Base-by-base conservation (phyloP, 192 early-diverging fungal genomes). In the Jimgerdemannia lactiflua region DNA sequence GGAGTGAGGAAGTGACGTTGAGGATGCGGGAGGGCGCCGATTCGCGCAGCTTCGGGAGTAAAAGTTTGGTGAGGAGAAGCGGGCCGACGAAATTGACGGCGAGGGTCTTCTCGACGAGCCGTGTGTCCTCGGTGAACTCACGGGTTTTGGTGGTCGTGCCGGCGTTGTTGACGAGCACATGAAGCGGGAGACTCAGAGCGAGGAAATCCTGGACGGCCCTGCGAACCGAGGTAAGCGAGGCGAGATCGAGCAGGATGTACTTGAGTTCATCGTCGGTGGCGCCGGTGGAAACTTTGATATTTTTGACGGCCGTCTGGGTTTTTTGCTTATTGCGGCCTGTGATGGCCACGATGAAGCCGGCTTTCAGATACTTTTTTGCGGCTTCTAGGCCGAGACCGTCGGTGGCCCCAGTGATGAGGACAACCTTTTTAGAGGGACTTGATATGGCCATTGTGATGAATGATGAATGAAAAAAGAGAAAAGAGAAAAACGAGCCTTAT, bases 31-130 rank as follows among this genome's bases (percentile, higher is more conserved):
- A 43, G 29, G 65, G 65, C 29, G 40, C 64, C n/a, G 4, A 19
- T 42, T 71, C 71, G n/a, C 14, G 41, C 72, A 74, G 65, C 49
- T 18, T 74, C 40, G 72, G 72, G 11, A 74, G 6, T 6, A 74
- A 42, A 20, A 74, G 17, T 42, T 74, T 63, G 20, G 72, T 74
- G 42, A 74, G 67, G 3, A 74, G 72, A 0, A 74, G 54, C 14
- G 72, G 72, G 3, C 72, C 72, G 4, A 74, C 72, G 59, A 74
- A 65, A 42, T 74, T 74, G 19, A 74, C n/a, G 65, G 67, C 67
- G 10, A 74, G 20, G 1, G 65, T 42, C 65, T 74, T 74, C 41
- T 74, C 72, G 49, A 74, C 65, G 4, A 67, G 65, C n/a, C 43
- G 65, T 9, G 64, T 59, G 11, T 74, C 72, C 14, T 74, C 4